These are phyloP conservation scores for Fraxinus nigra DNA, from an alignment of 305 asterid species.

Conservation along the genomic window DNA sequence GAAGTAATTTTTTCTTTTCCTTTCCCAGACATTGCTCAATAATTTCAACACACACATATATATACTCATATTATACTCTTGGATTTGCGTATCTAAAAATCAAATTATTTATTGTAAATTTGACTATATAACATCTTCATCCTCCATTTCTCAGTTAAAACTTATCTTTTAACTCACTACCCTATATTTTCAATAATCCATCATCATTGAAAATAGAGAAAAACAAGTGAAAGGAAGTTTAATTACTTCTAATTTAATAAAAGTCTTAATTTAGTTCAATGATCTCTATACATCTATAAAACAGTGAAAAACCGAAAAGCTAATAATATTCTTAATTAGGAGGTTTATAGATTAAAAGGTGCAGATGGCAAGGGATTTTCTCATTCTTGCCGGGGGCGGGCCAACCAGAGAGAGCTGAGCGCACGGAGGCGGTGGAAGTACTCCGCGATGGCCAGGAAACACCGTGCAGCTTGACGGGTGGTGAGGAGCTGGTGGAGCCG, in stretches of 20 bases:
- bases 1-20: background rate
- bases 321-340: background rate
- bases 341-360: background rate
- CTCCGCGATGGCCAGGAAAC: conserved; percentile 60
- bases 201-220: background rate
- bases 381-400: conserved; percentile 45
- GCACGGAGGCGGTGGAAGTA: conserved; percentile 69
- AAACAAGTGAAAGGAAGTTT: background rate
- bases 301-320: background rate
- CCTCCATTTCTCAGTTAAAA: background rate
- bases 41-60: too few species aligned
- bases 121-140: background rate
- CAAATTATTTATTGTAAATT: background rate
- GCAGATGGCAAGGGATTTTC: background rate
- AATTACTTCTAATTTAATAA: background rate
- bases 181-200: background rate
- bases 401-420: conserved; percentile 62
- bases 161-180: background rate
- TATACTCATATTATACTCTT: too few species aligned
- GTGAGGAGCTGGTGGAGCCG: conserved; percentile 54
- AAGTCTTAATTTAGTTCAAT: background rate
- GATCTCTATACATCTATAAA: background rate
- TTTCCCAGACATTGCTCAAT: background rate
- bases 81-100: background rate
- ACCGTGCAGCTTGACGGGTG: conserved; percentile 53